Base-by-base conservation (phyloP, 768 basidiomycete genomes). In the Trametes elegans region DNA sequence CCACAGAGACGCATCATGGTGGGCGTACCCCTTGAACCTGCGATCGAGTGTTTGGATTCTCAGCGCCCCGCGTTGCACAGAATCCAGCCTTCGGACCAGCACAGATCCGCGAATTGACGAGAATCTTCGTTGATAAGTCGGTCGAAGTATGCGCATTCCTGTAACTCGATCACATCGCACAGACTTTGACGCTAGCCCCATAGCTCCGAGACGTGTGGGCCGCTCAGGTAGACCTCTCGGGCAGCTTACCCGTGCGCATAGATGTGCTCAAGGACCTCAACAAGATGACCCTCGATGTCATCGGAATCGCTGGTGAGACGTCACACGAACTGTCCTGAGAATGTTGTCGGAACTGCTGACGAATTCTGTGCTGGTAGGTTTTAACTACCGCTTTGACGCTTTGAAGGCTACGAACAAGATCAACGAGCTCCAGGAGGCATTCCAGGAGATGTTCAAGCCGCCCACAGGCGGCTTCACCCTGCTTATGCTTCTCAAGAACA, bases 1-100 rank as follows among this genome's bases (percentile, higher is more conserved):
- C 45, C 10, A 6, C n/a, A 62, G 61, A 51, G 61, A 19, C 47
- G 61, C 19, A 64, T 72, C 18, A 69, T 75, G 71, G 71, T 71
- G 14, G 14, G 55, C 38, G 16, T 0, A 29, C 6, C 4, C n/a
- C 13, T 46, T 32, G 27, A 8, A 8, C 1, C 16, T n/a, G n/a
- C 5, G 18, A 1, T 13, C 7, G 26, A 40, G 6, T 10, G 27
- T 10, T 9, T 6, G 16, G 1, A n/a, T 29, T 13, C 28, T 21
- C n/a, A n/a, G n/a, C n/a, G 14, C n/a, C 32, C 29, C 6, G 45
- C 16, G 16, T 7, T n/a, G 28, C 39, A 5, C 31, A 76, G 85
- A 87, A 87, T 58, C 85, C 85, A 11, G 84, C 84, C 0, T 88
- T 88, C 60, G 83, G 85, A 1, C 73, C 76, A 2, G 68, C 76